Base-by-base conservation (phyloP, 2,329 filamentous ascomycete species). In the Chaetoscypha palmicola region DNA sequence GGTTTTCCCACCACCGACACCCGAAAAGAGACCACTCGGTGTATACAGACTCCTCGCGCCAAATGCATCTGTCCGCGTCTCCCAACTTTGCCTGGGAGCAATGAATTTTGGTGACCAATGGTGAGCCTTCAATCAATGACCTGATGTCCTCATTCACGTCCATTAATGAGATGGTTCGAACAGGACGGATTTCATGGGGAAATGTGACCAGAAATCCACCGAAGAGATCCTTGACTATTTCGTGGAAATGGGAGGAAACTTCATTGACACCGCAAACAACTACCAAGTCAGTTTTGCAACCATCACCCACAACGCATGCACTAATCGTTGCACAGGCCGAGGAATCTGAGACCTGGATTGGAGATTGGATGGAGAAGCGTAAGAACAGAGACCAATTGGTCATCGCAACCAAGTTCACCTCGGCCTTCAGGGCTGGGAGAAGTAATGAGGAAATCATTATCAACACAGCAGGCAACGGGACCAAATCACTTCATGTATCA, bases 261-360 rank as follows among this genome's bases (percentile, higher is more conserved):
- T 84, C 60, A 80, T 84, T 58, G 81, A 85, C 60, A 83, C 77
- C 12, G 48, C 80, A 46, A 83, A 79, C 65, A 81, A 80, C 61
- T 86, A 86, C 63, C 81, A 58, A 30, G 52, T 51, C 26, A 32
- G 44, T 22, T 7, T 28, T 16, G 17, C 22, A 12, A 7, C n/a
- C n/a, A n/a, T n/a, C n/a, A n/a, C n/a, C n/a, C n/a, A n/a, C n/a
- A n/a, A n/a, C n/a, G n/a, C n/a, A n/a, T n/a, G n/a, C n/a, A n/a
- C n/a, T n/a, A n/a, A n/a, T n/a, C n/a, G n/a, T n/a, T n/a, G n/a
- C n/a, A 23, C 73, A 80, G 53, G 53, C 71, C 46, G 76, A 74
- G 41, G 63, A 81, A 54, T 79, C 74, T 0, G 82, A 86, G 62
- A 62, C 57, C 41, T 82, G 81, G 76, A 67, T 87, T 45, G 83